Percentiles rank a stretch among this genome's conserved stretches.
phyloP scores from a whole-genome alignment of 2,329 filamentous ascomycete genomes.

The Monascus ruber region DNA sequence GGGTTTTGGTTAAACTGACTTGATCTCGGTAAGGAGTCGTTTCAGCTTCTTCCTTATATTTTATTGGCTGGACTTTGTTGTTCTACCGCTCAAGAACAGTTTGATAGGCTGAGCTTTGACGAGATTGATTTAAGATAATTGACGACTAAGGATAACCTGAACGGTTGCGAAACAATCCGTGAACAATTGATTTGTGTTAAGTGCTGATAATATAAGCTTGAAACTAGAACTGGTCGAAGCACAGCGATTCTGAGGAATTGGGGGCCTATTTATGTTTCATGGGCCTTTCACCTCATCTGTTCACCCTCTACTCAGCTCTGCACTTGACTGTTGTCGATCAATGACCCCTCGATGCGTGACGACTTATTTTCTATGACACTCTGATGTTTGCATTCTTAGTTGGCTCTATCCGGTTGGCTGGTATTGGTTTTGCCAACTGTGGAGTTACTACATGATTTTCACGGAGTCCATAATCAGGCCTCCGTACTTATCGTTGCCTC shows the following conservation, averaged over 20 bases:
- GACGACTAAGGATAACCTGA: slow-evolving; percentile 3
- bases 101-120: slow-evolving; percentile 24
- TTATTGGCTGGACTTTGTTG: slow-evolving; percentile 21
- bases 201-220: slow-evolving; percentile 15
- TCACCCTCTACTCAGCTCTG: slow-evolving; percentile 10
- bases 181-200: slow-evolving; percentile 11
- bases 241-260: slow-evolving; percentile 15
- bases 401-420: slow-evolving; percentile 22
- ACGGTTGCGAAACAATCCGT: slow-evolving; percentile 14
- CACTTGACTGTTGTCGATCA: slow-evolving; percentile 20
- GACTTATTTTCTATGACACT: slow-evolving; percentile 22
- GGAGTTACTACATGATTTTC: slow-evolving; percentile 22
- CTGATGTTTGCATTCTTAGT: slow-evolving; percentile 16
- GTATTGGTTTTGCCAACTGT: slow-evolving; percentile 18
- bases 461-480: slow-evolving; percentile 19
- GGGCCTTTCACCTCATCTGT: slow-evolving; percentile 14
- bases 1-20: slow-evolving; percentile 22
- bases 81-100: slow-evolving; percentile 14
- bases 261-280: slow-evolving; percentile 32
- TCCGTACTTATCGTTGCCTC: slow-evolving; percentile 24
- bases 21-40: slow-evolving; percentile 17
- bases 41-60: slow-evolving; percentile 19
- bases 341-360: slow-evolving; percentile 18
- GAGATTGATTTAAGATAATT: slow-evolving; percentile 10
- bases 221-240: slow-evolving; percentile 21